Evolutionary conservation across 2,329 filamentous ascomycete genomes (phyloP), one percentile per base, ranked within the genome.

Genomic region (Aspergillus ruber): DNA sequence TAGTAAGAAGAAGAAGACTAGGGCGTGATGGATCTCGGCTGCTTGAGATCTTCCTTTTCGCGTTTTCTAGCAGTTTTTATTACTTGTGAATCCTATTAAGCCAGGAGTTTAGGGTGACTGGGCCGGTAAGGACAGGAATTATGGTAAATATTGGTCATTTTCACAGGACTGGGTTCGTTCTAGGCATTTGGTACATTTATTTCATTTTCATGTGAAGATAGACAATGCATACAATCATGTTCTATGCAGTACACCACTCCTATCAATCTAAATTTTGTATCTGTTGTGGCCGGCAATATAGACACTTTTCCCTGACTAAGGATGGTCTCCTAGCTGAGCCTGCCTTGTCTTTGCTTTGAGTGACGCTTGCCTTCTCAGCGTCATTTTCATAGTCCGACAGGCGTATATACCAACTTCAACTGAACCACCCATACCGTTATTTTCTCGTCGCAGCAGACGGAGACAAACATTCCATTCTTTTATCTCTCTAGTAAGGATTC

Each of bases 1-100:
- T 4, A 67, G 67, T 56, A 65, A 64, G 48, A 62, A 61, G 45
- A 66, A 65, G 25, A 70, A 62, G 48, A 54, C 56, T 2, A 62
- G 61, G 53, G 42, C 51, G 8, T 62, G 51, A 48, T 42, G 13
- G 27, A 20, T 42, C 25, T 27, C 25, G 25, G 25, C 25, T 29
- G 9, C 12, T 25, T 39, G 23, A 9, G 25, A 46, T 29, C 21
- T 42, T 25, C 49, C 41, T 46, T 32, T 25, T n/a, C 41, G 41
- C 25, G 10, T 29, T 29, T 29, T 12, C 8, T 29, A 12, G 10
- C 25, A 12, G 42, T 47, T 29, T 45, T 50, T 42, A 20, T 54
- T 52, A 32, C 43, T 44, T 44, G 35, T 47, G 21, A 45, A 50
- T 44, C 36, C n/a, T 39, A 36, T 39, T 45, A 40, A 44, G 35